Evolutionary conservation across 139 green algal species (phyloP).

Genomic region (Closterium sp.): DNA sequence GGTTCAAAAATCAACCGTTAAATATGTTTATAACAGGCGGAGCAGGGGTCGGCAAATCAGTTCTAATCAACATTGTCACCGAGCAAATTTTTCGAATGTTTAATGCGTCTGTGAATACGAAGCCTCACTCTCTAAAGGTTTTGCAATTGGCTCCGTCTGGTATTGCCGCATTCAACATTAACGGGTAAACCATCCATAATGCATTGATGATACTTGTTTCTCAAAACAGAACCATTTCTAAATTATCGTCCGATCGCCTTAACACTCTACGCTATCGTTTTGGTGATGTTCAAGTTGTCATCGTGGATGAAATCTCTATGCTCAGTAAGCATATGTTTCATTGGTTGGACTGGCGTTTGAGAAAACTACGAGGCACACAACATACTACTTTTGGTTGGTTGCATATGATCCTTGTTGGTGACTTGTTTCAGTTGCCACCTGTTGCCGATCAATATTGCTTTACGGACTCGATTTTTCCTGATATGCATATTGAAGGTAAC

Average conservation of each 20-base stretch:
- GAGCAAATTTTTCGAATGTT: slow-evolving; percentile 3
- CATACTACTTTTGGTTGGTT: background rate
- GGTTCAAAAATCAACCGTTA: background rate
- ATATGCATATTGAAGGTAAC: background rate
- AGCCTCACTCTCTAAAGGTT: background rate
- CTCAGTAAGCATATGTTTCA: background rate
- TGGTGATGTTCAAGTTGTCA: slow-evolving; percentile 3
- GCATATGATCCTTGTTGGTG: too few relatives aligned
- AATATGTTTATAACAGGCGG: slow-evolving; percentile 3
- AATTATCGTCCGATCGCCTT: background rate
- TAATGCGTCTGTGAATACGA: background rate
- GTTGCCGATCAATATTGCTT: too few relatives aligned
- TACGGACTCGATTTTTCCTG: background rate
- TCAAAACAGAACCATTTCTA: background rate
- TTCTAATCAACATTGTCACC: background rate
- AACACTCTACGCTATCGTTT: slow-evolving; percentile 4
- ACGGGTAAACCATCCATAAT: background rate
- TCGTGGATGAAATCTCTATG: slow-evolving; percentile 27
- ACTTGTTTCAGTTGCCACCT: too few relatives aligned
- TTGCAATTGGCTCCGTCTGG: background rate
- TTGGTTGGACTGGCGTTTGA: background rate
- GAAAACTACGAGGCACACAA: background rate
- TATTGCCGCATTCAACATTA: slow-evolving; percentile 13
- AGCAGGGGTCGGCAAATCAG: slow-evolving; percentile 14
- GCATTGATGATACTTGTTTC: background rate